These are phyloP conservation scores for Elsinoe australis DNA, from an alignment of 2,329 filamentous ascomycete species.

Conservation along the genomic window DNA sequence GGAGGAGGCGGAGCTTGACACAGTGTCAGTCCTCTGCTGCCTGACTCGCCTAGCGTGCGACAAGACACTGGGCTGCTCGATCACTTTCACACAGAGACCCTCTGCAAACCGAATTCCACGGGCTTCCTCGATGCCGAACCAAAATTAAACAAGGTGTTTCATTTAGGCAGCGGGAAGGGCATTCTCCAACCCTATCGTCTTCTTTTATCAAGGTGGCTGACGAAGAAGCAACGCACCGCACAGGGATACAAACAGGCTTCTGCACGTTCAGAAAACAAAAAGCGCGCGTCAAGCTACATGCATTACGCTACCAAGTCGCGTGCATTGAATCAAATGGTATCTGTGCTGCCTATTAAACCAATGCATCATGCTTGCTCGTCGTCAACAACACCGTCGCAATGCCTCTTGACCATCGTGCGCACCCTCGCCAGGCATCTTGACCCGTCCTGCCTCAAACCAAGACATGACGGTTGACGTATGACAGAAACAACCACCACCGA, in stretches of 20 bases:
- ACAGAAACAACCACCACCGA: background rate
- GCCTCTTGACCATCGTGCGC: background rate
- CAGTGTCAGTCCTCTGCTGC: background rate
- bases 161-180: background rate
- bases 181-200: background rate
- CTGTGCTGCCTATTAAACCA: conserved; percentile 10
- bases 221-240: background rate
- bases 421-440: conserved; percentile 1
- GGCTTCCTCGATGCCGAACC: conserved; percentile 1
- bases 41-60: background rate
- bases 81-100: background rate
- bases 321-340: conserved; percentile 16
- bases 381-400: conserved; percentile 9
- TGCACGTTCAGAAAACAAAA: background rate
- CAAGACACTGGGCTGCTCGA: conserved; percentile 3
- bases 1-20: background rate
- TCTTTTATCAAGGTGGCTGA: background rate
- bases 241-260: conserved; percentile 12
- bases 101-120: background rate
- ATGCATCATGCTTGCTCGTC: conserved; percentile 4
- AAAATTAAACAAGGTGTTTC: conserved; percentile 1
- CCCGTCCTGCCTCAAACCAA: conserved; percentile 4
- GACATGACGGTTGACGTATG: conserved; percentile 12
- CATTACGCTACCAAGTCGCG: background rate
- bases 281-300: background rate